These are phyloP conservation scores for Trichoderma gracile DNA, from an alignment of 2,329 filamentous ascomycete species.

Conservation along the genomic window DNA sequence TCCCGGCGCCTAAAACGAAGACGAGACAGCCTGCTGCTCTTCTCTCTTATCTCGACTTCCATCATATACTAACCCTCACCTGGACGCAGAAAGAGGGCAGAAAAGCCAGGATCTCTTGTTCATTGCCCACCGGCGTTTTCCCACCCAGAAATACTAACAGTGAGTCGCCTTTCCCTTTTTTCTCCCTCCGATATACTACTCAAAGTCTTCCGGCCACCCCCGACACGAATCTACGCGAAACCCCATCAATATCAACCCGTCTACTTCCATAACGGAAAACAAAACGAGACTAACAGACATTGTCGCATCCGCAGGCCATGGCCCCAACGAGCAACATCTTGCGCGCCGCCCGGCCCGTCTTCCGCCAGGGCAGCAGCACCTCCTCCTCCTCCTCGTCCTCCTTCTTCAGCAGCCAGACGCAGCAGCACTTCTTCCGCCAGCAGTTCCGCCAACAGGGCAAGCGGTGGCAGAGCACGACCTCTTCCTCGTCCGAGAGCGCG, in stretches of 20 bases:
- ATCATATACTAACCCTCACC: no score
- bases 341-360: conserved; percentile 57
- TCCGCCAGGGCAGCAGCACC: conserved; percentile 57
- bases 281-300: background rate
- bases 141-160: no score
- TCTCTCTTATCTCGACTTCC: background rate
- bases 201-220: no score
- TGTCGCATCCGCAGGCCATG: conserved; percentile 35
- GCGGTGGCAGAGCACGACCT: conserved; percentile 68
- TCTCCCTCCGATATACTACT: no score
- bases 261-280: no score
- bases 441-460: conserved; percentile 48
- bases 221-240: no score
- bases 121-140: no score
- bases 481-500: conserved; percentile 45
- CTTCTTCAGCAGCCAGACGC: conserved; percentile 17
- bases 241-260: no score
- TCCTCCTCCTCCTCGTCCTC: background rate
- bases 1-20: conserved; percentile 11
- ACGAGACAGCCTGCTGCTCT: no score
- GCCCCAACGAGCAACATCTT: conserved; percentile 52
- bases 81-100: no score
- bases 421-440: conserved; percentile 54
- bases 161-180: no score
- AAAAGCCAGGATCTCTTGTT: no score